phyloP scores from a whole-genome alignment of 2,329 filamentous ascomycete species.

The Phyllosticta capitalensis region DNA sequence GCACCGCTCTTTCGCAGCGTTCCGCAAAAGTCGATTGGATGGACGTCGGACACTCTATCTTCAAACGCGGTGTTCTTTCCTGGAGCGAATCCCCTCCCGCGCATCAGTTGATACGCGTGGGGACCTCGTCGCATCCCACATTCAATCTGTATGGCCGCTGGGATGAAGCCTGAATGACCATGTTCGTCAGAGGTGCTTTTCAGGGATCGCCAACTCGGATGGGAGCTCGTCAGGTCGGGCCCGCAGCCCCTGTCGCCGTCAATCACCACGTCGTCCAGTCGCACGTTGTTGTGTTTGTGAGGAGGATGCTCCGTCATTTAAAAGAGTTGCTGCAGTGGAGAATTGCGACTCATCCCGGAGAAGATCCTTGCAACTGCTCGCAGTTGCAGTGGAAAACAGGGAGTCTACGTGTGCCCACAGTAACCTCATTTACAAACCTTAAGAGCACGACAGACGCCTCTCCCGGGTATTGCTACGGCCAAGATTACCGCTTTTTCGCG shows the following conservation, averaged over 20 bases:
- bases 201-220: not conserved
- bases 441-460: not conserved
- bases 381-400: not conserved
- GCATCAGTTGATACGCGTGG: not conserved
- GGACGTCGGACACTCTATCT: not conserved
- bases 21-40: not conserved
- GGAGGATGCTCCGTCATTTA: not conserved
- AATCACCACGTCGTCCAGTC: not conserved
- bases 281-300: not conserved
- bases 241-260: not conserved
- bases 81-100: not conserved
- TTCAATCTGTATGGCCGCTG: not conserved
- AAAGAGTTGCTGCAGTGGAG: not conserved
- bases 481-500: not conserved
- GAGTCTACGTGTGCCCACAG: not conserved
- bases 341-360: not conserved
- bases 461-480: not conserved
- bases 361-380: not conserved
- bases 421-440: not conserved
- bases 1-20: not conserved
- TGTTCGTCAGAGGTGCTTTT: not conserved
- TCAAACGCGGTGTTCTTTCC: not conserved
- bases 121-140: not conserved
- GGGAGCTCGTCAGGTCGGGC: not conserved
- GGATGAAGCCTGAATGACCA: not conserved